Evolutionary conservation across 2,329 filamentous ascomycete genomes (phyloP).

Genomic region (Ceratocystis smalleyi): DNA sequence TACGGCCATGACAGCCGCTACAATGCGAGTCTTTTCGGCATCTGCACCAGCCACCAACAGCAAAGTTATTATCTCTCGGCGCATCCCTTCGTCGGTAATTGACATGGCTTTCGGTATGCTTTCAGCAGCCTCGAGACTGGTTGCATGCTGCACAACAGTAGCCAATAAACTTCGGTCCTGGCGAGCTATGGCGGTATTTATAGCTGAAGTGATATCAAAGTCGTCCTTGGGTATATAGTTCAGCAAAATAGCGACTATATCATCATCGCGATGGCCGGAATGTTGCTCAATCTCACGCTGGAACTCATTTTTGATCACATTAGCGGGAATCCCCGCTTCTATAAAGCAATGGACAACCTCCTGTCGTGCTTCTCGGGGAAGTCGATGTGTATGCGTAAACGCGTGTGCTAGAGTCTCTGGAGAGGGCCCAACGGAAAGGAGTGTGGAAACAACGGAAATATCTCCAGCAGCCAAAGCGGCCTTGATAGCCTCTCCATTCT

Average conservation of each 20-base stretch:
- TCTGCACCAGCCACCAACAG: slow-evolving; percentile 33
- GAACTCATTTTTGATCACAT: slow-evolving; percentile 34
- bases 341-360: slow-evolving; percentile 37
- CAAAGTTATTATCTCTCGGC: slow-evolving; percentile 33
- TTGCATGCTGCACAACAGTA: slow-evolving; percentile 31
- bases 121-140: slow-evolving; percentile 32
- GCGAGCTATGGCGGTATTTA: slow-evolving; percentile 34
- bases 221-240: slow-evolving; percentile 39
- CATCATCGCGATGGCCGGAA: slow-evolving; percentile 32
- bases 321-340: slow-evolving; percentile 31
- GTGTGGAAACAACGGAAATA: slow-evolving; percentile 29
- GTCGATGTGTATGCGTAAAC: slow-evolving; percentile 33
- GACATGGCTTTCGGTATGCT: slow-evolving; percentile 35
- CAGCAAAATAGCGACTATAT: slow-evolving; percentile 37
- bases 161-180: slow-evolving; percentile 33
- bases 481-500: slow-evolving; percentile 35
- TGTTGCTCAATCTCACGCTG: slow-evolving; percentile 38
- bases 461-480: slow-evolving; percentile 34
- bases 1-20: slow-evolving; percentile 28
- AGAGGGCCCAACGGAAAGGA: slow-evolving; percentile 34
- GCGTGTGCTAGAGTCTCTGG: slow-evolving; percentile 32
- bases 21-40: slow-evolving; percentile 29
- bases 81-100: slow-evolving; percentile 27
- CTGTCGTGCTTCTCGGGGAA: slow-evolving; percentile 31
- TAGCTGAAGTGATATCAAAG: slow-evolving; percentile 35